Evolutionary conservation across 1,139 yeast genomes (phyloP).

Genomic region (Kazachstania sp.): DNA sequence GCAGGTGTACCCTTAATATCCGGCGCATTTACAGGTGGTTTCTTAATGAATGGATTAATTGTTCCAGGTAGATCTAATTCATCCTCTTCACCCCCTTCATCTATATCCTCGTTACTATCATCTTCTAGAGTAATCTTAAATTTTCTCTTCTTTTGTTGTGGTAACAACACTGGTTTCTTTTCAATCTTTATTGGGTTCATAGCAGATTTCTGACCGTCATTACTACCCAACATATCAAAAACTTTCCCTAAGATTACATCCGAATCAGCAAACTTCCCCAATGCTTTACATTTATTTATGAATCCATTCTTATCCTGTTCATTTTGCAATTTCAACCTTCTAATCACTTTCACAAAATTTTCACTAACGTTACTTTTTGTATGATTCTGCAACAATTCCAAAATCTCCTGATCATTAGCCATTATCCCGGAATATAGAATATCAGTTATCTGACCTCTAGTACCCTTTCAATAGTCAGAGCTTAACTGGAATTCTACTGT

Average conservation of each 20-base stretch:
- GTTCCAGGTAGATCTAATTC: background rate
- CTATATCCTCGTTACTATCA: background rate
- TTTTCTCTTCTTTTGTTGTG: slow-evolving; percentile 1
- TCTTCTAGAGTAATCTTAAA: background rate
- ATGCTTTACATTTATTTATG: slow-evolving; percentile 16
- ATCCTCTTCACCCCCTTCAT: slow-evolving; percentile 4
- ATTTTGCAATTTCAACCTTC: slow-evolving; percentile 14
- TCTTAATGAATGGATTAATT: background rate
- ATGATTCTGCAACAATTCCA: slow-evolving; percentile 15
- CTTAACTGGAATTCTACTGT: no score
- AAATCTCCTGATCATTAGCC: slow-evolving; percentile 6
- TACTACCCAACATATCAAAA: slow-evolving; percentile 5
- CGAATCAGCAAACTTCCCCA: slow-evolving; percentile 22
- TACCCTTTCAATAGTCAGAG: no score
- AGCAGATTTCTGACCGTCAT: background rate
- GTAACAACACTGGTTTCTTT: background rate
- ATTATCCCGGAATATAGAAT: background rate
- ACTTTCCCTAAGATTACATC: slow-evolving; percentile 16
- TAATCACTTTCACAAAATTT: slow-evolving; percentile 17
- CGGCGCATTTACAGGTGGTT: background rate
- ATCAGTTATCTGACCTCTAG: no score
- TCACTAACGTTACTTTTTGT: slow-evolving; percentile 18
- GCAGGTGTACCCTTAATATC: background rate
- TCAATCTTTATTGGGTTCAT: background rate
- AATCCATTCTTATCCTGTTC: slow-evolving; percentile 13